phyloP scores from a whole-genome alignment of 129 eudicot species.

The Gnaphalium uliginosum region DNA sequence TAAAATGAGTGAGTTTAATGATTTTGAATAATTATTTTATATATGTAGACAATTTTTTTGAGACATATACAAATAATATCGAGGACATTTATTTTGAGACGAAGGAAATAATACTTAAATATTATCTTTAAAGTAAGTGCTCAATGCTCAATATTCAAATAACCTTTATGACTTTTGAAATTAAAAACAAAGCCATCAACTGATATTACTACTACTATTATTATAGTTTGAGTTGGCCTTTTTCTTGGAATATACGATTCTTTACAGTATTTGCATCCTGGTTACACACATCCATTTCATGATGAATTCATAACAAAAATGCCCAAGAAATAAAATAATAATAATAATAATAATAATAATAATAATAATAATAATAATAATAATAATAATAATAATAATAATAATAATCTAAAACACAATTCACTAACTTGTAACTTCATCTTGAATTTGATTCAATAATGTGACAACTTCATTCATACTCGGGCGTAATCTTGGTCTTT shows the following conservation, averaged over 20 bases:
- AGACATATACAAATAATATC: too few species aligned
- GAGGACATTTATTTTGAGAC: too few species aligned
- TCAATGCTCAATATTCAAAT: neutral
- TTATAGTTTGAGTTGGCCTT: neutral
- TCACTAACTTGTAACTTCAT: slow-evolving; percentile 18
- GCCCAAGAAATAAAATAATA: neutral
- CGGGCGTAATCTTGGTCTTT: slow-evolving; percentile 50
- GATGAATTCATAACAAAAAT: neutral
- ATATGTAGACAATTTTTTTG: too few species aligned
- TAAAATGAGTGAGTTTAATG: too few species aligned
- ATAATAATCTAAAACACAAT: neutral
- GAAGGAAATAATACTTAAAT: too few species aligned
- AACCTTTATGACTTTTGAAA: neutral
- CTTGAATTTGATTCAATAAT: slow-evolving; percentile 40
- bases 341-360: too few species aligned
- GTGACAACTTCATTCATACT: slow-evolving; percentile 55
- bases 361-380: neutral
- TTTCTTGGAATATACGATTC: neutral
- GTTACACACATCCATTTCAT: neutral
- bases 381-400: too few species aligned
- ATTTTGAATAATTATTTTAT: too few species aligned
- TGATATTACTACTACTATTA: neutral
- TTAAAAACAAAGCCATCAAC: neutral
- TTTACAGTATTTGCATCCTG: neutral
- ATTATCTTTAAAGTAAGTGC: neutral